Evolutionary conservation across 2,329 filamentous ascomycete genomes (phyloP).

Genomic region (Talaromyces piceae): DNA sequence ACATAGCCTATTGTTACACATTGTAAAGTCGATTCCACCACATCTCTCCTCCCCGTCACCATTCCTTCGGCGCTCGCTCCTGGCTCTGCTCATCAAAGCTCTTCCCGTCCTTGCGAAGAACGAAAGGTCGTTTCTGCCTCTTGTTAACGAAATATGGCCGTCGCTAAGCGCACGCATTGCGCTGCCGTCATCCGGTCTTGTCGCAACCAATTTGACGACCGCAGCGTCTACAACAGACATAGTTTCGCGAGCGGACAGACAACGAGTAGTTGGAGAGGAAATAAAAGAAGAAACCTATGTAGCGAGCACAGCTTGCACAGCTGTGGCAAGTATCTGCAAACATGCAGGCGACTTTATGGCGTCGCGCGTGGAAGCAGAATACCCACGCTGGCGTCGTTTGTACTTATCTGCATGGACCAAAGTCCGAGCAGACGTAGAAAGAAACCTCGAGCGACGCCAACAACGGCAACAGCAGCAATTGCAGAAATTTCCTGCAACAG

Average conservation of each 20-base stretch:
- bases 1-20: constrained; percentile 72
- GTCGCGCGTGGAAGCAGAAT: constrained; percentile 66
- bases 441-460: constrained; percentile 26
- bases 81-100: constrained; percentile 67
- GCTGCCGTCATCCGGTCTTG: constrained; percentile 45
- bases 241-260: constrained; percentile 49
- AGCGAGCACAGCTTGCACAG: constrained; percentile 60
- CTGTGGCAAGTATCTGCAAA: constrained; percentile 61
- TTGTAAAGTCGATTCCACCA: constrained; percentile 77
- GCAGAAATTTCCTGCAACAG: background rate
- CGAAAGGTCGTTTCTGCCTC: constrained; percentile 75
- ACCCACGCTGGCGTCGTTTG: constrained; percentile 34
- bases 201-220: constrained; percentile 15
- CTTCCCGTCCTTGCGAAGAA: constrained; percentile 65
- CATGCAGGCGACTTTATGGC: constrained; percentile 74
- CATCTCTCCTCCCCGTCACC: constrained; percentile 83
- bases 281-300: constrained; percentile 44
- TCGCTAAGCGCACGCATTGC: constrained; percentile 48
- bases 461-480: constrained; percentile 11
- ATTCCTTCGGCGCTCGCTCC: constrained; percentile 66
- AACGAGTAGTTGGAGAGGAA: constrained; percentile 15
- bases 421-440: constrained; percentile 31
- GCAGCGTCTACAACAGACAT: constrained; percentile 34
- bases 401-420: constrained; percentile 33
- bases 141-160: constrained; percentile 88